These are phyloP conservation scores for Mycena sp. DNA, from an alignment of 1,284 basidiomycete species.

Conservation along the genomic window DNA sequence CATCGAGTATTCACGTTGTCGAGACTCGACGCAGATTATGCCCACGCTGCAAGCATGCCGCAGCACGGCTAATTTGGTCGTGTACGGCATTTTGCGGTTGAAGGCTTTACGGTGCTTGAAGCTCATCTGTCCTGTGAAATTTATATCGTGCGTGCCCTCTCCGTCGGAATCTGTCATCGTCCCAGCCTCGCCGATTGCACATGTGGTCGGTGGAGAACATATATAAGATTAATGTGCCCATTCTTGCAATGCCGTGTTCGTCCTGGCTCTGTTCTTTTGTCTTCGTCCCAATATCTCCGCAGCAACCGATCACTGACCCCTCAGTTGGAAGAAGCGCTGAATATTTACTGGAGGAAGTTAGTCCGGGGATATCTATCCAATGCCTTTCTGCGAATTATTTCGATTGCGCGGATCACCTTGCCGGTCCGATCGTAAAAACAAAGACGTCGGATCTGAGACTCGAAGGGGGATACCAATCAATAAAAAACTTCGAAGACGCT, in stretches of 20 bases:
- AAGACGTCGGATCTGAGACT: conserved; percentile 17
- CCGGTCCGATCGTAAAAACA: conserved; percentile 16
- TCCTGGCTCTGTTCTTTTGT: conserved; percentile 22
- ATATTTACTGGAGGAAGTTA: not conserved
- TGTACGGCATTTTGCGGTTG: too few species aligned
- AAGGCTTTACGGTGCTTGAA: too few species aligned
- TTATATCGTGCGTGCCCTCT: too few species aligned
- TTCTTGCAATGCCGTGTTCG: too few species aligned
- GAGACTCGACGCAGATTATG: too few species aligned
- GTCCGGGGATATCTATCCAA: not conserved
- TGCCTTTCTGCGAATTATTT: conserved; percentile 13
- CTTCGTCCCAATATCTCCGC: conserved; percentile 16
- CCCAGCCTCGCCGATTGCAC: conserved; percentile 20
- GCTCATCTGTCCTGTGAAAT: too few species aligned
- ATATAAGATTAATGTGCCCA: conserved; percentile 13
- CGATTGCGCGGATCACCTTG: not conserved
- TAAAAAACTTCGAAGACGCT: not conserved
- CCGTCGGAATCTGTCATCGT: too few species aligned
- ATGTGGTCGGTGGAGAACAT: conserved; percentile 18
- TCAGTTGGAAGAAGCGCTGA: not conserved
- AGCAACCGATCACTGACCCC: not conserved
- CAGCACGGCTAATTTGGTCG: not conserved
- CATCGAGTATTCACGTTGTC: not conserved
- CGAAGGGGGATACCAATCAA: too few species aligned
- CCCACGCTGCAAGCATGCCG: not conserved